Percentiles rank a stretch among this genome's conserved stretches.
These are phyloP conservation scores for Ceriops zippeliana DNA, from an alignment of 345 rosid species.

Conservation along the genomic window DNA sequence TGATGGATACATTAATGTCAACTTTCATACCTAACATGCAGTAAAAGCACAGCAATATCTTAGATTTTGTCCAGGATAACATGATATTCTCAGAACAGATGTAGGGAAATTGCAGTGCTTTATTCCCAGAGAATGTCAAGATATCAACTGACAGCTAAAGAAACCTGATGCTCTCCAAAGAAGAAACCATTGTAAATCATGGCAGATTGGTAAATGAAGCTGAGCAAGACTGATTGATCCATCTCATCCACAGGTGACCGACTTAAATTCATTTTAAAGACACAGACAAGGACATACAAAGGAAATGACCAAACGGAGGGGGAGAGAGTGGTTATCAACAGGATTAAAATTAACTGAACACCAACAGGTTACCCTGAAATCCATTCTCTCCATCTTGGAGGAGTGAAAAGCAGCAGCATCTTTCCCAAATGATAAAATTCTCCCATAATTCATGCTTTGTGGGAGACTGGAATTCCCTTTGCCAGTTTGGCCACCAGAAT, in stretches of 20 bases:
- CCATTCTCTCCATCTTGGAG: constrained; percentile 43
- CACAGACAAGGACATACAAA: neutral
- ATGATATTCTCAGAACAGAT: too few relatives aligned
- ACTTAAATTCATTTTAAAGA: neutral
- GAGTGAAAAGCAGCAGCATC: constrained; percentile 46
- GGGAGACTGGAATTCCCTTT: constrained; percentile 10
- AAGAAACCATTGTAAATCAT: neutral
- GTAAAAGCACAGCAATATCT: neutral
- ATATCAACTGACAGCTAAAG: neutral
- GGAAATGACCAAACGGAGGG: neutral
- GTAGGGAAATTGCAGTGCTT: neutral
- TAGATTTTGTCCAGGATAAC: too few relatives aligned
- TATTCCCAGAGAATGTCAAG: neutral
- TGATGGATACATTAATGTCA: neutral
- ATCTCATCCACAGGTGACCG: too few relatives aligned
- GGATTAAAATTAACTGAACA: neutral
- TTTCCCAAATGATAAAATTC: constrained; percentile 64
- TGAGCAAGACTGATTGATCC: neutral
- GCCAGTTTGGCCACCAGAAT: constrained; percentile 10
- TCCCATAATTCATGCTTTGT: constrained; percentile 45
- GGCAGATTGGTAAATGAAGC: neutral
- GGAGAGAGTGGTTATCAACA: neutral
- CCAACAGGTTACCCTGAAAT: constrained; percentile 49
- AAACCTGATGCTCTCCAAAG: neutral
- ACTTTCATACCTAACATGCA: neutral